Conservation (phyloP, 1,284 basidiomycete species). For the Tranzscheliella williamsii region DNA sequence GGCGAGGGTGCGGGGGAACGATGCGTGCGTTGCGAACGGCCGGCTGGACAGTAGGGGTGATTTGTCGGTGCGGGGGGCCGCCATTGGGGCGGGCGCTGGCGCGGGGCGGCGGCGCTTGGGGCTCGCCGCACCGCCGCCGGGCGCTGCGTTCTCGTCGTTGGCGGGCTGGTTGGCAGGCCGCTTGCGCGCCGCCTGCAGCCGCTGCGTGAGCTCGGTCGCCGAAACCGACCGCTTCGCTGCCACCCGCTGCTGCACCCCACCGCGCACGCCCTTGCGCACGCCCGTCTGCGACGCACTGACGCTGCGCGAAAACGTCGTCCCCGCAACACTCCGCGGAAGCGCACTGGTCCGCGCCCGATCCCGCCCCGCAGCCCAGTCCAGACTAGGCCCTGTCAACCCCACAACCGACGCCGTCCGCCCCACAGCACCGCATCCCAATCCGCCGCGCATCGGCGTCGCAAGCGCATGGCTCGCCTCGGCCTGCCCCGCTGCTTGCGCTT, state of each 20-base stretch:
- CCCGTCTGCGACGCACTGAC: conserved; percentile 25
- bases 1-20: conserved; percentile 21
- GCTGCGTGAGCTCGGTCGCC: conserved; percentile 25
- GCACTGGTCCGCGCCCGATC: conserved; percentile 31
- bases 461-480: background rate
- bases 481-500: conserved; percentile 15
- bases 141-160: conserved; percentile 17
- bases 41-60: conserved; percentile 27
- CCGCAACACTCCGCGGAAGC: conserved; percentile 22
- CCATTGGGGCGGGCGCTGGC: background rate
- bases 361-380: conserved; percentile 49
- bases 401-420: conserved; percentile 6
- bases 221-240: conserved; percentile 11
- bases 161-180: conserved; percentile 9
- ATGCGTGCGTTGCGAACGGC: conserved; percentile 14
- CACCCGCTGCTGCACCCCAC: background rate
- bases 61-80: background rate
- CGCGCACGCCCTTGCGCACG: background rate
- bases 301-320: conserved; percentile 29
- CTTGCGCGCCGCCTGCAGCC: conserved; percentile 33
- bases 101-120: no score
- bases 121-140: no score
- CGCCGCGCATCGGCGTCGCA: background rate
- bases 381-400: conserved; percentile 24
- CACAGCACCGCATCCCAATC: background rate